These are phyloP conservation scores for Hymenoscyphus scutula DNA, from an alignment of 2,329 filamentous ascomycete genomes.

Conservation along the genomic window DNA sequence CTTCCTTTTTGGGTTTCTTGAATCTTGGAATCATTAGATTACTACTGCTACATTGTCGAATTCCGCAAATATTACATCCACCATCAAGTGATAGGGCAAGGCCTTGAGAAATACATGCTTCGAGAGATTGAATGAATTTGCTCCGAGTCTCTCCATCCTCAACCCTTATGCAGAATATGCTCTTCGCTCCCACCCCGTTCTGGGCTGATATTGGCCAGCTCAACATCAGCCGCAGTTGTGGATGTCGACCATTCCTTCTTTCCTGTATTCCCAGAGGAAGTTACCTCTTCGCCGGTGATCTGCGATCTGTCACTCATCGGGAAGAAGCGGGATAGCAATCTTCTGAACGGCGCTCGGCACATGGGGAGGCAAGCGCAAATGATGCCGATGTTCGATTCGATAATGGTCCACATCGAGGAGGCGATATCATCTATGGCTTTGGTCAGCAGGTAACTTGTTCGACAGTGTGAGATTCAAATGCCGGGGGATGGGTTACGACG, in stretches of 20 bases:
- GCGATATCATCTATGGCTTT: slow-evolving; percentile 8
- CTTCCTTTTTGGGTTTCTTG: neutral
- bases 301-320: slow-evolving; percentile 8
- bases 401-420: slow-evolving; percentile 39
- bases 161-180: neutral
- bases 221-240: neutral
- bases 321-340: slow-evolving; percentile 27
- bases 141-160: neutral
- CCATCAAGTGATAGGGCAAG: neutral
- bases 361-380: slow-evolving; percentile 42
- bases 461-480: too few species aligned
- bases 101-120: neutral
- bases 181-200: neutral
- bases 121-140: neutral
- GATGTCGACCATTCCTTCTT: neutral
- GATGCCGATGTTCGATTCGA: slow-evolving; percentile 40
- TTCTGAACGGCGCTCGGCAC: slow-evolving; percentile 34
- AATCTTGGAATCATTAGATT: neutral
- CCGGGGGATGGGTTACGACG: neutral
- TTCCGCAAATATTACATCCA: neutral
- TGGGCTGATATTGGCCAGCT: neutral
- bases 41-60: neutral
- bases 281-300: neutral
- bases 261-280: neutral
- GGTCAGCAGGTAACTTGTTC: neutral